Evolutionary conservation across 768 basidiomycete species (phyloP).

Genomic region (Leccinellum luteum): DNA sequence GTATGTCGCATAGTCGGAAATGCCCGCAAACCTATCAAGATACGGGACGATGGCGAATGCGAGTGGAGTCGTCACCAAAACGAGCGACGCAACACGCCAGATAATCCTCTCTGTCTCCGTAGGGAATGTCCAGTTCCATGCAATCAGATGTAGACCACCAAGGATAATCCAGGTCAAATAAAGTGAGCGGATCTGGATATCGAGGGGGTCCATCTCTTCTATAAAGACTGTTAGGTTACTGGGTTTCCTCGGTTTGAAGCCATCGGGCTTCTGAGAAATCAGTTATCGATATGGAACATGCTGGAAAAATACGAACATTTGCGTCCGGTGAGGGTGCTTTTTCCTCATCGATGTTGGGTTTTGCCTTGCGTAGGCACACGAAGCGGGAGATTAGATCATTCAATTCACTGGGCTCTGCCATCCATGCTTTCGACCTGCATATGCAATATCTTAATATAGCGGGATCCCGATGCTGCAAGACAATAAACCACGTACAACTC

Average conservation of each 20-base stretch:
- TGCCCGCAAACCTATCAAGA: neutral
- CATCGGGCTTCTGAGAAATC: neutral
- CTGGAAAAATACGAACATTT: neutral
- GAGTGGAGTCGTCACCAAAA: neutral
- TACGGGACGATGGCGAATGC: neutral
- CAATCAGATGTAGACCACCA: neutral
- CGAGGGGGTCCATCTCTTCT: neutral
- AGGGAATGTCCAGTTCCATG: neutral
- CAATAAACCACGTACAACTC: neutral
- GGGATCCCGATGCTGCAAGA: neutral
- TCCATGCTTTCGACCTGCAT: neutral
- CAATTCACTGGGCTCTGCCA: neutral
- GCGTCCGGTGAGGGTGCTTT: neutral
- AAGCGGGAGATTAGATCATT: neutral
- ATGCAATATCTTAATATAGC: neutral
- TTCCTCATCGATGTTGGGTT: neutral
- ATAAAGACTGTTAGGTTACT: neutral
- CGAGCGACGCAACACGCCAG: neutral
- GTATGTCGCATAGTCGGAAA: neutral
- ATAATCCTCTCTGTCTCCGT: neutral
- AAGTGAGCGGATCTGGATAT: neutral
- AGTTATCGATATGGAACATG: neutral
- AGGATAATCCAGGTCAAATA: neutral
- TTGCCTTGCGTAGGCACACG: neutral
- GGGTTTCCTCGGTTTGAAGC: neutral